Evolutionary conservation across 768 basidiomycete genomes (phyloP), one percentile per base, ranked within the genome.

Genomic region (Suillus weaverae): DNA sequence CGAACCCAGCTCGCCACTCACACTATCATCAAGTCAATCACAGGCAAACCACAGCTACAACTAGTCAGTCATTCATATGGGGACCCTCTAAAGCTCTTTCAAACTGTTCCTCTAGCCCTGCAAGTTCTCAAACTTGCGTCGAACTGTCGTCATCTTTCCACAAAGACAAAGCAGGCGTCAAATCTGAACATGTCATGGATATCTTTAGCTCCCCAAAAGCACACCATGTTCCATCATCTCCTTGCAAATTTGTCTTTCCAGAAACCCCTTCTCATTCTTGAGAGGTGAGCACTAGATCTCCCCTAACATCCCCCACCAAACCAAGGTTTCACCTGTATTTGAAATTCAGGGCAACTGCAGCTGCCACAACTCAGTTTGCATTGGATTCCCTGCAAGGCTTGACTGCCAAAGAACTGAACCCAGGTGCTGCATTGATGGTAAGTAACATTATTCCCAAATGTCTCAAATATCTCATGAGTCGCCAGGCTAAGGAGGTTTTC

Each of bases 401-500:
- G 53, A 55, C 20, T 55, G 53, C 20, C 20, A 2, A 7, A 0
- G 33, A 55, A 11, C 33, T 55, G 2, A 55, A 35, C 20, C 53
- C 53, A 3, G 33, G 11, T 1, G 53, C 18, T 35, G 53, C 33
- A 1, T n/a, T 35, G 20, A 55, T 55, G 33, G 33, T 6, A 35
- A 55, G 51, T 11, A 18, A 33, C 10, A 20, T 44, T 3, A 44
- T n/a, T 43, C 18, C 0, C 6, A 43, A 43, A 20, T 18, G 0
- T 43, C 7, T 43, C 41, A 43, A 20, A 7, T 7, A 43, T 43
- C 3, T 43, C 41, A 43, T 43, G 5, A 8, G 18, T 0, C 20
- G 1, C 41, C 60, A 62, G 62, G 26, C 50, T 30, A 57, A 39
- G n/a, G 33, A 62, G 2, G 1, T 62, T 62, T 50, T 62, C 26